These are phyloP conservation scores for Fusarium liriodendri DNA, from an alignment of 2,329 filamentous ascomycete genomes.

Conservation along the genomic window DNA sequence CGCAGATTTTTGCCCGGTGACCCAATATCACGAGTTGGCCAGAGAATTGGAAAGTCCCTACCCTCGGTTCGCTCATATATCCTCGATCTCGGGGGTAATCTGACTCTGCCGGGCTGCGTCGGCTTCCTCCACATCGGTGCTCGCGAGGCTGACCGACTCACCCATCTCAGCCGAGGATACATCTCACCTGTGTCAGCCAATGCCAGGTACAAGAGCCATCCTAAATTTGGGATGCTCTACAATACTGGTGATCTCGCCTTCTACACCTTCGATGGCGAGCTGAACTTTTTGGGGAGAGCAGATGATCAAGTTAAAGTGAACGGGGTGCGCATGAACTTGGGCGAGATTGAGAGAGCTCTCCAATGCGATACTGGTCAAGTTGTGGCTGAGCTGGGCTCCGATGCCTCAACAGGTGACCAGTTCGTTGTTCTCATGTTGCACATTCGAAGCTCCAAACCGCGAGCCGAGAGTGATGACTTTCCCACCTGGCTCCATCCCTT, in stretches of 20 bases:
- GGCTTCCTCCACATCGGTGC: background rate
- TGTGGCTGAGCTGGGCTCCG: background rate
- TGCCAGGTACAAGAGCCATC: background rate
- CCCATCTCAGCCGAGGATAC: background rate
- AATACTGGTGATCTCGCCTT: background rate
- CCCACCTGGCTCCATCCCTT: background rate
- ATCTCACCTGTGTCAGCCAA: background rate
- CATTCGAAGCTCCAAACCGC: background rate
- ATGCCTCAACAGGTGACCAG: background rate
- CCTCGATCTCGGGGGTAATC: background rate
- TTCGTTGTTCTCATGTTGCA: background rate
- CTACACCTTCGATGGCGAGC: background rate
- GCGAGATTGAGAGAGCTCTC: background rate
- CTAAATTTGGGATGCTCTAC: background rate
- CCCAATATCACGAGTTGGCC: background rate
- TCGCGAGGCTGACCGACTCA: background rate
- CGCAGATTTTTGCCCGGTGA: background rate
- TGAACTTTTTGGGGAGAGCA: background rate
- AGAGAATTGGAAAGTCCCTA: background rate
- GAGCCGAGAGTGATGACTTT: background rate
- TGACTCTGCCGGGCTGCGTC: background rate
- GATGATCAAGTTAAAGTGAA: background rate
- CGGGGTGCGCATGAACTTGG: background rate
- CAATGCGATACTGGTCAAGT: background rate
- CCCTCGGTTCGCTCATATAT: background rate